Evolutionary conservation across 1,284 basidiomycete genomes (phyloP), one percentile per base, ranked within the genome.

Genomic region (Ustilago nuda): DNA sequence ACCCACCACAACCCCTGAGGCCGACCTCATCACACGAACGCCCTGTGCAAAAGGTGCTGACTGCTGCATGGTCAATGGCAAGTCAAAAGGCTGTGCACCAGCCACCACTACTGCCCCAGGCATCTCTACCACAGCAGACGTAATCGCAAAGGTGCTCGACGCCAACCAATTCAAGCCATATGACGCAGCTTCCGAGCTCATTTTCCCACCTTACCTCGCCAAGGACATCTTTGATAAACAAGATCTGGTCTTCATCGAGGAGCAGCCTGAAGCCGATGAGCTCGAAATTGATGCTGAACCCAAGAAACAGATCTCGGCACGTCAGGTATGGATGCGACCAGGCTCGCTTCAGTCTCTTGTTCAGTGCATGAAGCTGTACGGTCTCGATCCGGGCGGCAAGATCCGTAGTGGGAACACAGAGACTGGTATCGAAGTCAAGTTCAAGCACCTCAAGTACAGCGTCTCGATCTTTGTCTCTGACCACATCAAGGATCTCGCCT

Each of bases 181-280:
- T 67, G 74, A 78, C 13, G 80, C 84, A 9, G 71, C 73, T 8
- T 80, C 70, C 30, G 86, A 87, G 54, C 81, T 85, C 63, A 86
- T 87, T 67, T 86, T 82, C 72, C 86, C 86, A 7, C 81, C 86
- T 1, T 82, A 74, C 41, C 77, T 87, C 15, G 58, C 64, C 17
- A 83, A 82, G 50, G 72, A 80, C 51, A 30, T 66, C 12, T 82
- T 69, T n/a, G 80, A 82, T 55, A 19, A 59, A 17, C 74, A 82
- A 46, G 77, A 82, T 33, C 56, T 82, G 23, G 77, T 70, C 57
- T 81, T 82, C n/a, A 72, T 82, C 57, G 79, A 80, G 39, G 55
- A 74, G 58, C 54, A 56, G 3, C 52, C 61, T 23, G 66, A 70
- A 6, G 17, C 43, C 5, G 76, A 78, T 17, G 76, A 78, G 11